A percentile compares a stretch with the other conserved stretches of the same genome.
Conservation (phyloP, 495 filamentous ascomycete species). For the Penicillium coprophilum region DNA sequence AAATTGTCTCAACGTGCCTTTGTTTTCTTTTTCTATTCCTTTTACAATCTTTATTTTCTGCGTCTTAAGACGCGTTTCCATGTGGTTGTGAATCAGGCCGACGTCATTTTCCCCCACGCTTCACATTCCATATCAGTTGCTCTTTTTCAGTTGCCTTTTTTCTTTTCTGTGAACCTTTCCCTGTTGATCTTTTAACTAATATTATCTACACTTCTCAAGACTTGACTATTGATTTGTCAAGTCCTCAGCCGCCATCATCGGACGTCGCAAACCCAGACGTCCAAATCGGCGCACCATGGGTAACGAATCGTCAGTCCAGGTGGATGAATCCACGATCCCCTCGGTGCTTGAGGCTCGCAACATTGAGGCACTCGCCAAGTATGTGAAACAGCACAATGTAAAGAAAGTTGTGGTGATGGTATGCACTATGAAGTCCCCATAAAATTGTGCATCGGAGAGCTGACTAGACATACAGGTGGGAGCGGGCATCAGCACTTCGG, state of each 20-base stretch:
- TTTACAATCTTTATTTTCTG: neutral
- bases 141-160: neutral
- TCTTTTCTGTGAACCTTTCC: neutral
- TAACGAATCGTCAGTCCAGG: conserved; percentile 61
- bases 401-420: conserved; percentile 78
- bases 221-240: neutral
- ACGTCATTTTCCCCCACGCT: conserved; percentile 20
- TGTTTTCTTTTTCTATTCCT: conserved; percentile 10
- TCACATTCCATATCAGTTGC: conserved; percentile 3
- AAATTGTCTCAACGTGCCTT: neutral
- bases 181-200: neutral
- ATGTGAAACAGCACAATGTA: conserved; percentile 66
- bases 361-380: conserved; percentile 69
- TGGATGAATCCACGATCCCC: conserved; percentile 64
- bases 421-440: conserved; percentile 3
- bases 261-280: conserved; percentile 35
- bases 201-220: neutral
- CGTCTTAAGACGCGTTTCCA: neutral
- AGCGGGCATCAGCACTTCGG: conserved; percentile 67
- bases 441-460: neutral
- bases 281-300: conserved; percentile 57
- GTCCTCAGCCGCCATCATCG: conserved; percentile 27
- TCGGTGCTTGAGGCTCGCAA: conserved; percentile 64
- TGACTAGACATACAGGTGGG: conserved; percentile 36
- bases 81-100: conserved; percentile 18